Evolutionary conservation across 2,329 filamentous ascomycete species (phyloP).

Genomic region (Clarireedia hainanense): DNA sequence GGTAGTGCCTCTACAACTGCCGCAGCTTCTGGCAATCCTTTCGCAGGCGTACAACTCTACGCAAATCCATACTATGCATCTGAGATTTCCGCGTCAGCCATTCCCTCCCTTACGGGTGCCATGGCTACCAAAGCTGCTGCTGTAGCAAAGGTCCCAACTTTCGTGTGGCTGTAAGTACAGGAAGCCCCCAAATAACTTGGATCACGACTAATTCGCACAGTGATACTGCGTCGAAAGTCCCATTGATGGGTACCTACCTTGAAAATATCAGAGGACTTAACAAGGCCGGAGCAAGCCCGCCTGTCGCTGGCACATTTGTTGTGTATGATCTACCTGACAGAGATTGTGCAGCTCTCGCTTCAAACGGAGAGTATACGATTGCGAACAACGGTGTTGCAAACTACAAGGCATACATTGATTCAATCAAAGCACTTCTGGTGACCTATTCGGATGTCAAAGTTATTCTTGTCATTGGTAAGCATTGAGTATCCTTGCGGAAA

Average conservation of each 20-base stretch:
- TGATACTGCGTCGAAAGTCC: constrained; percentile 42
- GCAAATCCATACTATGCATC: constrained; percentile 46
- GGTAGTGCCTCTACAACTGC: constrained; percentile 16
- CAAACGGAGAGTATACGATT: constrained; percentile 53
- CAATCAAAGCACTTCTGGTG: constrained; percentile 44
- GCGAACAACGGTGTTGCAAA: constrained; percentile 40
- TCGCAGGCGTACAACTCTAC: constrained; percentile 41
- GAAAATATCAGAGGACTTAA: constrained; percentile 40
- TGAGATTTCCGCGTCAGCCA: constrained; percentile 45
- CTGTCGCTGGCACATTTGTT: constrained; percentile 44
- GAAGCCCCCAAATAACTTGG: background rate
- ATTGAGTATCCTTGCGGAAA: background rate
- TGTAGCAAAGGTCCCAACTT: constrained; percentile 43
- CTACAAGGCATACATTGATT: constrained; percentile 47
- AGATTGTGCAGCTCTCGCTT: constrained; percentile 55
- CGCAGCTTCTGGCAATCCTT: constrained; percentile 43
- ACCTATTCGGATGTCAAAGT: constrained; percentile 43
- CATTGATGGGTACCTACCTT: constrained; percentile 39
- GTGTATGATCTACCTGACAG: constrained; percentile 57
- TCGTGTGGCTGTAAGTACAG: constrained; percentile 41
- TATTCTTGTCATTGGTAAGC: constrained; percentile 41
- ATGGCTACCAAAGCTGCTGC: constrained; percentile 42
- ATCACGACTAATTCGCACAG: constrained; percentile 3
- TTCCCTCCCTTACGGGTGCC: constrained; percentile 52
- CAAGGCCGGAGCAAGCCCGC: constrained; percentile 38